Base-by-base conservation (phyloP, 495 filamentous ascomycete genomes). In the Geopyxis carbonaria region DNA sequence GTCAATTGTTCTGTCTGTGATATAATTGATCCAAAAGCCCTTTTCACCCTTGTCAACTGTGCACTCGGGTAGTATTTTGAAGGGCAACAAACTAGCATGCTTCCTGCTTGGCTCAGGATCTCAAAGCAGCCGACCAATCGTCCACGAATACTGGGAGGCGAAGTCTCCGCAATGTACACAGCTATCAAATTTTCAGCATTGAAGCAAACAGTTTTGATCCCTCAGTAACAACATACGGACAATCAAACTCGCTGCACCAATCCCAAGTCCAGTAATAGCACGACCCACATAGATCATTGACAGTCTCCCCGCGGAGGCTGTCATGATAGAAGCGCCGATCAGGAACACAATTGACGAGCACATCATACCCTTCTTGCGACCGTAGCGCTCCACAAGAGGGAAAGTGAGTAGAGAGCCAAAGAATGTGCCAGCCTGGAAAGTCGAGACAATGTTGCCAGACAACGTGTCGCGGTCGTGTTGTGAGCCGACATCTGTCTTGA, bases 11-110 rank as follows among this genome's bases (percentile, higher is more conserved):
- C 62, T 46, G 11, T 61, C 47, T 4, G 70, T 65, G 19, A 64
- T 64, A 38, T 73, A 73, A 44, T 70, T 66, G 27, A 67, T 57
- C 68, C 57, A 62, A 43, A 60, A 62, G 4, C 57, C 59, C 22
- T 51, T 28, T 28, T 7, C 13, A 6, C 9, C 5, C 18, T 27
- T 35, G 4, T 0, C 19, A 39, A 14, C 20, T 21, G 25, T 30
- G 25, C 19, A 28, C 32, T 46, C 22, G 46, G 38, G 19, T 14
- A n/a, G 40, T 33, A 22, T 4, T 8, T 40, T 20, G 11, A 29
- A 42, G 27, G 24, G 15, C 14, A 27, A 29, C 16, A 14, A 43
- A 47, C 36, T 16, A 58, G 33, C 38, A 58, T 51, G 20, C 53
- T 45, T 20, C 49, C 44, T 9, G 24, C 45, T 36, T 59, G 51